Conservation (phyloP, 163 green algal genomes). For the Chloromonas sp. region DNA sequence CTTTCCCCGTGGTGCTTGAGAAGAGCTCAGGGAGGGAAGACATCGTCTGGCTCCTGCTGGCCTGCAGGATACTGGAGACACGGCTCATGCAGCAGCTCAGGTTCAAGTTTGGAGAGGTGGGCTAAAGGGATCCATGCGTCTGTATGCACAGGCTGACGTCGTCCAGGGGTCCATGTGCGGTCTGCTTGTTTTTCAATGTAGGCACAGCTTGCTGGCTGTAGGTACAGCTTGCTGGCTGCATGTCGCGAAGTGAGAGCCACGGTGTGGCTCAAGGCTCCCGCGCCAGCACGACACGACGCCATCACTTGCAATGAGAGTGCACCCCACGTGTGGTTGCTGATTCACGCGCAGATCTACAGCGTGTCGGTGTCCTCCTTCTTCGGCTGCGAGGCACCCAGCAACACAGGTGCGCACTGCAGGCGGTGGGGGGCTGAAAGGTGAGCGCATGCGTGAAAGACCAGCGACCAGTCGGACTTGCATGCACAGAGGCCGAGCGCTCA, state of each 20-base stretch:
- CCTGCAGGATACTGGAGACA: slow-evolving; percentile 66
- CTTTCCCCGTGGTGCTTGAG: slow-evolving; percentile 66
- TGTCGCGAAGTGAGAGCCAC: too few species aligned
- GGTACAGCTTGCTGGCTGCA: too few species aligned
- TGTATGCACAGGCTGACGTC: slow-evolving; percentile 21
- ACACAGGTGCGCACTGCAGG: slow-evolving; percentile 12
- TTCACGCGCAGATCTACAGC: slow-evolving; percentile 24
- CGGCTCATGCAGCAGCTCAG: slow-evolving; percentile 62
- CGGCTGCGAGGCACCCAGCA: slow-evolving; percentile 52
- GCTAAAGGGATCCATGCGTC: not conserved
- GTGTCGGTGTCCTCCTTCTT: slow-evolving; percentile 61
- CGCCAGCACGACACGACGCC: too few species aligned
- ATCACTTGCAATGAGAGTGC: too few species aligned
- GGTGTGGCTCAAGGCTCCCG: too few species aligned
- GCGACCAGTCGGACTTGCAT: too few species aligned
- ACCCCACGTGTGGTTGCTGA: not conserved
- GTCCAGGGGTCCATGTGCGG: slow-evolving; percentile 15
- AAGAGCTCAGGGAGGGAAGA: slow-evolving; percentile 38
- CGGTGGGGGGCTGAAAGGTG: not conserved
- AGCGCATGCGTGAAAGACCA: too few species aligned
- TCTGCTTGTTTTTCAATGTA: not conserved
- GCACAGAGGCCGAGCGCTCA: too few species aligned
- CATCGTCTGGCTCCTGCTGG: slow-evolving; percentile 53
- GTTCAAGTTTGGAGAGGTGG: slow-evolving; percentile 67
- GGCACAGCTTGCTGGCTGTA: too few species aligned